Percentiles rank a stretch among this genome's conserved stretches.
phyloP scores from a whole-genome alignment of 306 rosid species.

The Cucurbita ficifolia region DNA sequence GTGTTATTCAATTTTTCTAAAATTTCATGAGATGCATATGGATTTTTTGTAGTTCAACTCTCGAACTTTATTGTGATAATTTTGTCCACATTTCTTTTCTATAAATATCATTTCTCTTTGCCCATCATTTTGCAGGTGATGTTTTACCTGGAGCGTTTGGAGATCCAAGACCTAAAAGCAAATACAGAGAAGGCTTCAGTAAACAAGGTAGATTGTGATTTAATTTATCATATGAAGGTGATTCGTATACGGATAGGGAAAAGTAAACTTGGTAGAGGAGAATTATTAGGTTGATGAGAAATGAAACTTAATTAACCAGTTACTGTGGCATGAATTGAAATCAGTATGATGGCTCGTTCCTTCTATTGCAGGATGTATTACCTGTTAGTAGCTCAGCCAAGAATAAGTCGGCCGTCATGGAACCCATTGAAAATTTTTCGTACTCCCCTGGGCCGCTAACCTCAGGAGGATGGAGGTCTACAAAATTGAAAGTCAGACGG shows the following conservation, averaged over 20 bases:
- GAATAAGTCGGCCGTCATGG: slow-evolving; percentile 18
- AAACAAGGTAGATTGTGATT: slow-evolving; percentile 30
- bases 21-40: not conserved
- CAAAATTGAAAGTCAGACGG: slow-evolving; percentile 48
- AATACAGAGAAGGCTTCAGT: slow-evolving; percentile 22
- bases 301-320: not conserved
- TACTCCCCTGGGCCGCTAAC: slow-evolving; percentile 20
- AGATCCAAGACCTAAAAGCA: slow-evolving; percentile 34
- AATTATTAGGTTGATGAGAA: not conserved
- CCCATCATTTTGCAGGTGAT: slow-evolving; percentile 31
- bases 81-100: not conserved
- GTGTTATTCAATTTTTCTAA: not conserved
- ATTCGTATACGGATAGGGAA: not conserved
- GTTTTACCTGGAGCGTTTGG: slow-evolving; percentile 49
- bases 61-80: not conserved
- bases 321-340: not conserved
- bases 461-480: slow-evolving; percentile 44
- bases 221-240: not conserved
- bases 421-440: slow-evolving; percentile 39
- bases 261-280: not conserved
- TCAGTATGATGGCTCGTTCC: not conserved
- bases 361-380: slow-evolving; percentile 24
- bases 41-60: not conserved
- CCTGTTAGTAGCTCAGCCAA: slow-evolving; percentile 17
- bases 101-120: not conserved